Percentiles rank a stretch among this genome's conserved stretches.
These are phyloP conservation scores for Apiotrichum mycotoxinovorans DNA, from an alignment of 1,284 basidiomycete species.

Conservation along the genomic window DNA sequence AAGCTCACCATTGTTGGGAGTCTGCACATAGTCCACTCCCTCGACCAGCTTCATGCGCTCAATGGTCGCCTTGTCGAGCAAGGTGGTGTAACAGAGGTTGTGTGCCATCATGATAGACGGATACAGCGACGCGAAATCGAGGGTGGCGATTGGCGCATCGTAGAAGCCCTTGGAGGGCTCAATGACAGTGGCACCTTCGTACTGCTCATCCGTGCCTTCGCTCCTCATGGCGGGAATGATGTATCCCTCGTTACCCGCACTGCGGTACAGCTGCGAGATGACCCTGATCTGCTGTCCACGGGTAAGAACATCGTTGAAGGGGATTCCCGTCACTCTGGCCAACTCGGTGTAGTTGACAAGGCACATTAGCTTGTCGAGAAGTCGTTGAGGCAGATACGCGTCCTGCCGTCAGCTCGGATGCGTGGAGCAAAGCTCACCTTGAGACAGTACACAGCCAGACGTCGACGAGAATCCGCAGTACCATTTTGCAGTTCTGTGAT, in stretches of 20 bases:
- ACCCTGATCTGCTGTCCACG: constrained; percentile 96
- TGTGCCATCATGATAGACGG: constrained; percentile 99
- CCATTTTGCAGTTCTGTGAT: constrained; percentile 96
- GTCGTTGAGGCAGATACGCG: constrained; percentile 87
- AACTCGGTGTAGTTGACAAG: constrained; percentile 95
- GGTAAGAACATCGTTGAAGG: constrained; percentile 87
- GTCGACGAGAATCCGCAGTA: constrained; percentile 79
- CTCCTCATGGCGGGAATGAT: constrained; percentile 75
- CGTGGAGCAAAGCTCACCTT: constrained; percentile 59
- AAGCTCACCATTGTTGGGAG: constrained; percentile 82
- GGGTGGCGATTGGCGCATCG: constrained; percentile 87
- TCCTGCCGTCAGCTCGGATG: constrained; percentile 58
- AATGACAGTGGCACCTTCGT: constrained; percentile 95
- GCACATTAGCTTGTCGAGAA: constrained; percentile 95
- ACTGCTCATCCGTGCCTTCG: constrained; percentile 88
- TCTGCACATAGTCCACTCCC: constrained; percentile 68
- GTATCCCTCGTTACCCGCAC: constrained; percentile 82
- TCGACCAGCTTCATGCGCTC: constrained; percentile 71
- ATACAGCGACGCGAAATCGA: constrained; percentile 95
- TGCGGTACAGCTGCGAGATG: constrained; percentile 84
- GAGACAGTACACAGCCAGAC: constrained; percentile 90
- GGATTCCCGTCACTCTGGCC: constrained; percentile 95
- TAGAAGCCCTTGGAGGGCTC: constrained; percentile 92
- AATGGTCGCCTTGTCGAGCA: constrained; percentile 72
- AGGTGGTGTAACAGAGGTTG: constrained; percentile 91